Conservation (phyloP, 2,329 filamentous ascomycete species). For the Penicillium polonicum region DNA sequence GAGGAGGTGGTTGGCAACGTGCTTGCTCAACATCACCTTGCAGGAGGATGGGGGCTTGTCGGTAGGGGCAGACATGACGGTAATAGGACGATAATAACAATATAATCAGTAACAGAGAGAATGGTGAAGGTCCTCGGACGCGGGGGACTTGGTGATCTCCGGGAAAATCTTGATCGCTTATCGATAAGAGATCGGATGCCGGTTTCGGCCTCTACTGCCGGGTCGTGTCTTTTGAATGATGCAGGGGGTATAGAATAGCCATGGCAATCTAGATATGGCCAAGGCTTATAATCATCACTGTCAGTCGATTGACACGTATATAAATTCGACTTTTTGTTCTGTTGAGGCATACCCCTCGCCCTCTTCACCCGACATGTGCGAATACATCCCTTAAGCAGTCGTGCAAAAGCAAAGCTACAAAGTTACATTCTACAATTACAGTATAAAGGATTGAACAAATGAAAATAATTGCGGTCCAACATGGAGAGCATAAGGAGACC, state of each 20-base stretch:
- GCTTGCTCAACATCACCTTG: conserved; percentile 88
- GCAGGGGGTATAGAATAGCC: neutral
- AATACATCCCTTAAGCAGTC: neutral
- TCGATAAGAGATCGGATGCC: conserved; percentile 37
- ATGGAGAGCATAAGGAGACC: conserved; percentile 28
- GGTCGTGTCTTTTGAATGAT: neutral
- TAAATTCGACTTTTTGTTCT: no score
- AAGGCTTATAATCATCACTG: neutral
- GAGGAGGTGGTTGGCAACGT: conserved; percentile 79
- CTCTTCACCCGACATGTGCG: neutral
- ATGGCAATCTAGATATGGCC: neutral
- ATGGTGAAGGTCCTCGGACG: conserved; percentile 10
- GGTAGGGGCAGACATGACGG: conserved; percentile 34
- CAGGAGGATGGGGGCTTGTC: conserved; percentile 55
- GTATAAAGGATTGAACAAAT: conserved; percentile 27
- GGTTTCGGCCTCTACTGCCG: conserved; percentile 29
- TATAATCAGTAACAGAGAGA: conserved; percentile 3
- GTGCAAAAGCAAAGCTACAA: neutral
- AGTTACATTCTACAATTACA: conserved; percentile 3
- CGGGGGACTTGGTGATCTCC: conserved; percentile 14
- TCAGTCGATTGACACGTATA: neutral
- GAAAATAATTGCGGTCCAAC: conserved; percentile 35
- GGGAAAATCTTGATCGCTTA: conserved; percentile 39
- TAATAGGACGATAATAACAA: neutral
- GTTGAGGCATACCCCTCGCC: neutral